Base-by-base conservation (phyloP, 2,329 filamentous ascomycete genomes). In the Rutstroemia sp. region DNA sequence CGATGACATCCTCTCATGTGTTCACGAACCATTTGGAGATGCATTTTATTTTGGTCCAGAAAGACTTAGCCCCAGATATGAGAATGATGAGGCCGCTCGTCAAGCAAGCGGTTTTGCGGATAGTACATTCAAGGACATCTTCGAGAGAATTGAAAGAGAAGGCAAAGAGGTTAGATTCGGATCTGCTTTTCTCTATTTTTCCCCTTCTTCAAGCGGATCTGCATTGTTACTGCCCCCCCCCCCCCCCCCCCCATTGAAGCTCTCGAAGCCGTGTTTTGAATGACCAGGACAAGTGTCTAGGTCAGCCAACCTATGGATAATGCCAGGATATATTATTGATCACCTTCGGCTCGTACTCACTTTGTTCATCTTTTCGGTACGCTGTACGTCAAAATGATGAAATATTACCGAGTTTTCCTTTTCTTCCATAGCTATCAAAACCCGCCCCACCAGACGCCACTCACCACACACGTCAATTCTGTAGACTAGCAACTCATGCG, bases 21-120 rank as follows among this genome's bases (percentile, higher is more conserved):
- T 94, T 65, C 94, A 97, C 72, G 94, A 99, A 75, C 94, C 94
- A 5, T 97, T 97, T 73, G 92, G 92, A 54, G 94, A 97, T 74
- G 88, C 92, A 59, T 97, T 92, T 71, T 97, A 97, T 76, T 97
- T 87, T 69, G 92, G 94, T 52, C 92, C 92, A 6, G 94, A 99
- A 75, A 82, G 90, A 65, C 79, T 97, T 65, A 86, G 88, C 67
- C 76, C 81, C 52, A 83, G 94, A 66, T 99, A 90, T 70, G 85
- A 86, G 67, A 71, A 87, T 46, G 88, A 96, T 62, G 72, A 72
- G 52, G 72, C 73, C 42, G 71, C 73, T 37, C 77, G 84, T 58
- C 66, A 76, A 56, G 73, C 79, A 65, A 87, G 82, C 62, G 88
- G 88, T 54, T 90, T 88, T 66, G 73, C 77, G 45, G 71, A 85